phyloP scores from a whole-genome alignment of 192 early-diverging fungal genomes.

The Dissophora ornata region DNA sequence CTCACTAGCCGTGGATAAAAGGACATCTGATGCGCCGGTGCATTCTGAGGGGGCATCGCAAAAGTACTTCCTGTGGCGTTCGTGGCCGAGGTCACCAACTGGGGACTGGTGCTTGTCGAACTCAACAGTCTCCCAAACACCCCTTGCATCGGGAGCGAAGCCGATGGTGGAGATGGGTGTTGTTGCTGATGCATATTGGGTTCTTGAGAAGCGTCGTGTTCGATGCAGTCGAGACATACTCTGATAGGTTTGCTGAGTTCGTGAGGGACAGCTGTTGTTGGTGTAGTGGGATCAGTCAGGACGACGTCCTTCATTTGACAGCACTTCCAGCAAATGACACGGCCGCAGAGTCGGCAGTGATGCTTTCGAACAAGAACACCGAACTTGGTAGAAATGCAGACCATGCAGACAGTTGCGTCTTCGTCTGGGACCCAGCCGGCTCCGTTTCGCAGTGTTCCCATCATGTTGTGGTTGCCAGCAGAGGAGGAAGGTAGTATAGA shows the following conservation, averaged over 20 bases:
- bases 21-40: background rate
- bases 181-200: background rate
- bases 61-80: constrained; percentile 23
- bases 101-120: constrained; percentile 13
- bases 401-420: constrained; percentile 52
- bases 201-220: constrained; percentile 14
- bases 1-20: constrained; percentile 19
- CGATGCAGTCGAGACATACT: constrained; percentile 43
- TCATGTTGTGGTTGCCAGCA: background rate
- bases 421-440: constrained; percentile 50
- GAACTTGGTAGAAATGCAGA: constrained; percentile 43
- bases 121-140: constrained; percentile 32
- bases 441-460: constrained; percentile 33
- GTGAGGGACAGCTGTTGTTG: background rate
- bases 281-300: background rate
- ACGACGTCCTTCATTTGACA: constrained; percentile 56
- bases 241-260: constrained; percentile 32
- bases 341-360: constrained; percentile 80
- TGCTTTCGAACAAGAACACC: constrained; percentile 60
- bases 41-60: background rate
- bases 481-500: constrained; percentile 10
- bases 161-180: constrained; percentile 1
- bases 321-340: constrained; percentile 72
- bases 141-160: constrained; percentile 30
- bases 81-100: constrained; percentile 13